phyloP scores from a whole-genome alignment of 2,329 filamentous ascomycete genomes.

The Nigrospora sphaerica region DNA sequence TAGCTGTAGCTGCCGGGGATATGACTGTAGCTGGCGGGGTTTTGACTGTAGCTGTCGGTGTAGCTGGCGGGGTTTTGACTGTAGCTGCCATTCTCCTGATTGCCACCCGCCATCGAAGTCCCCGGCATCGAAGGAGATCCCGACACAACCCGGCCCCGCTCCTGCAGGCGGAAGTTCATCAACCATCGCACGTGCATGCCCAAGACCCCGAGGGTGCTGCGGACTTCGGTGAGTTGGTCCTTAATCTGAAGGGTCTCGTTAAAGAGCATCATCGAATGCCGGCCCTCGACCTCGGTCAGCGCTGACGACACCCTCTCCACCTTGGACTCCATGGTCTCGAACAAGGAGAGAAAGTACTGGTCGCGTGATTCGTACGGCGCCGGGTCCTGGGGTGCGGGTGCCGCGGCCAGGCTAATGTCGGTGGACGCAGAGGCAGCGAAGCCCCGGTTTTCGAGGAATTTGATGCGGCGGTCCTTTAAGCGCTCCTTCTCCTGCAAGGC shows the following conservation, averaged over 20 bases:
- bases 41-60: too few relatives aligned
- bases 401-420: slow-evolving; percentile 16
- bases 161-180: slow-evolving; percentile 43
- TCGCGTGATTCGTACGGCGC: slow-evolving; percentile 31
- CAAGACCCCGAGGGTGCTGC: slow-evolving; percentile 49
- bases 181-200: slow-evolving; percentile 55
- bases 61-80: too few relatives aligned
- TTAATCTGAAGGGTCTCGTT: slow-evolving; percentile 56
- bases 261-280: slow-evolving; percentile 53
- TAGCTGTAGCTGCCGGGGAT: slow-evolving; percentile 12
- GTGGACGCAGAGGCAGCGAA: slow-evolving; percentile 17
- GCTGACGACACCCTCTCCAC: slow-evolving; percentile 51
- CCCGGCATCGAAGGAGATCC: slow-evolving; percentile 12
- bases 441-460: slow-evolving; percentile 30
- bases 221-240: slow-evolving; percentile 54
- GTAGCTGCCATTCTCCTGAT: slow-evolving; percentile 15
- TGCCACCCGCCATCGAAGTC: slow-evolving; percentile 9
- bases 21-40: too few relatives aligned
- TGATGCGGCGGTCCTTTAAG: slow-evolving; percentile 32
- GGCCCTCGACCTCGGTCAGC: slow-evolving; percentile 50
- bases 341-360: slow-evolving; percentile 35
- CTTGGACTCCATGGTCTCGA: slow-evolving; percentile 45
- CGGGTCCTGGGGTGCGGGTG: slow-evolving; percentile 12
- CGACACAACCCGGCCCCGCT: slow-evolving; percentile 25
- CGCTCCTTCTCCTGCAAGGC: slow-evolving; percentile 30